phyloP scores from a whole-genome alignment of 345 rosid species.

The Bruguiera gymnorhiza region DNA sequence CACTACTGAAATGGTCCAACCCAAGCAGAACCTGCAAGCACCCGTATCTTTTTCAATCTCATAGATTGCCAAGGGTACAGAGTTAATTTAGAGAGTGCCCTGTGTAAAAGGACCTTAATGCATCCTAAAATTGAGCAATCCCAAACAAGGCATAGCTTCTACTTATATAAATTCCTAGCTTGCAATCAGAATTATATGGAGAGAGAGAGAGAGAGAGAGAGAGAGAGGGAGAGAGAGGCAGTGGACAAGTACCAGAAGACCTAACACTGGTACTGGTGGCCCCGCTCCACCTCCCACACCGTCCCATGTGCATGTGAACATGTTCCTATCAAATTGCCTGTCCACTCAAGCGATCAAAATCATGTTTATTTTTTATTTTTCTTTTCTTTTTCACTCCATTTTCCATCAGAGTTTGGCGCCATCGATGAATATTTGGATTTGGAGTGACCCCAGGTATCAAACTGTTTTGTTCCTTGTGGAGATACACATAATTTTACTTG shows the following conservation, averaged over 20 bases:
- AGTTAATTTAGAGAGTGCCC: background rate
- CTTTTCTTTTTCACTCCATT: background rate
- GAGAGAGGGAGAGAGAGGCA: constrained; percentile 11
- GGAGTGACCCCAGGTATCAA: background rate
- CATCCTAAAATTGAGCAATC: background rate
- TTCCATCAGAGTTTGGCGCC: background rate
- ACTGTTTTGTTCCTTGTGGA: background rate
- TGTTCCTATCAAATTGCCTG: constrained; percentile 30
- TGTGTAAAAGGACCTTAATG: background rate
- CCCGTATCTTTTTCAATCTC: constrained; percentile 26
- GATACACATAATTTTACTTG: no score
- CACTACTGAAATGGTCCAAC: background rate
- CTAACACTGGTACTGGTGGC: constrained; percentile 27
- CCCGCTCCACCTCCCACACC: constrained; percentile 15
- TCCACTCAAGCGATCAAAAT: constrained; percentile 12
- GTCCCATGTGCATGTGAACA: constrained; percentile 46
- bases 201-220: background rate
- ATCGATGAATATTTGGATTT: background rate
- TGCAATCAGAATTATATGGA: background rate
- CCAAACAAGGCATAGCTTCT: background rate
- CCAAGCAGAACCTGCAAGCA: background rate
- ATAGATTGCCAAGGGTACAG: constrained; percentile 2
- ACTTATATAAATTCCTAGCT: background rate
- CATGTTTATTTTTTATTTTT: background rate
- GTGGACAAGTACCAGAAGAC: constrained; percentile 41